Evolutionary conservation across 441 rosid genomes (phyloP), one percentile per base, ranked within the genome.

Genomic region (Populus hybrid): DNA sequence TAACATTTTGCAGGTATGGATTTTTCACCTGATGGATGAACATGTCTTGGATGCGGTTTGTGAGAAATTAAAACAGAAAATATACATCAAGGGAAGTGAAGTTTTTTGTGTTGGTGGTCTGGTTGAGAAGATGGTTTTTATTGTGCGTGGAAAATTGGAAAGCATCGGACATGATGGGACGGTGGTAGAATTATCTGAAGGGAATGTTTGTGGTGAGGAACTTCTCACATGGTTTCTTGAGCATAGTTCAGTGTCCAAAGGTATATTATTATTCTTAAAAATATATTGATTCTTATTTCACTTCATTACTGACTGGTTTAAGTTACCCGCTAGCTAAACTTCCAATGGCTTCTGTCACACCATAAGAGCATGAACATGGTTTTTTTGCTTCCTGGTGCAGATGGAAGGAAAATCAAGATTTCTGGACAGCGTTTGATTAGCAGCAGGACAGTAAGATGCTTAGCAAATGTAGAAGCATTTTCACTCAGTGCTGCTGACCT

Each of bases 391-490:
- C 24, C 24, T 24, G 24, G 24, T 24, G 24, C 24, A 24, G 24
- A 24, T 24, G 24, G 24, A 24, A 24, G 24, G 24, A 24, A 24
- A 24, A 24, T 24, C 24, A 24, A 24, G 24, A 24, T 24, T 24
- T 24, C 24, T 24, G 24, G 24, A 24, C 24, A 24, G 24, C 24
- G 24, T 24, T 24, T 24, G 24, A 24, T 24, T 24, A 24, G 24
- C 24, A 24, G 24, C 24, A 24, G 24, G 84, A 85, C 38, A 1
- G 97, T 95, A 2, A 84, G 67, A 81, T 93, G 98, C 67, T 70
- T 91, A 82, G 85, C 91, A 63, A 90, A 95, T 61, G 97, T 93
- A 28, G 98, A 92, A 87, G 96, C 98, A 36, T 95, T 95, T 83
- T 89, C 95, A 35, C 94, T 93, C 75, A 83, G 87, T 69, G 97